Evolutionary conservation across 345 rosid genomes (phyloP).

Genomic region (Aurinia saxatilis): DNA sequence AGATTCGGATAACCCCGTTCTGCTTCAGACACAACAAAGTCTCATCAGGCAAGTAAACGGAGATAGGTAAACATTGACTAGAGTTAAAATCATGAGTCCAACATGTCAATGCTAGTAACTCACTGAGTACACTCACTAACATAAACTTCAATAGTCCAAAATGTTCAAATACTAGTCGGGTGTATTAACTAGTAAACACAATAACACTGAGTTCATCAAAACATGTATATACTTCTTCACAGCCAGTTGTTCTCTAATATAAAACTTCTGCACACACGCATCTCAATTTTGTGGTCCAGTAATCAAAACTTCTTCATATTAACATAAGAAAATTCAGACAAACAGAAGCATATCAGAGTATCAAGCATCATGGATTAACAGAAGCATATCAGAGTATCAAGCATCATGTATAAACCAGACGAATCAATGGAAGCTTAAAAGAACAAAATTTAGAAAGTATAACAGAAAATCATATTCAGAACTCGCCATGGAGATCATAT

Average conservation of each 20-base stretch:
- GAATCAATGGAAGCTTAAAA: background rate
- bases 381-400: background rate
- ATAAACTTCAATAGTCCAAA: no score
- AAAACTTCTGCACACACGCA: no score
- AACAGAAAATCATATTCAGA: background rate
- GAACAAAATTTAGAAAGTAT: background rate
- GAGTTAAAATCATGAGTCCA: background rate
- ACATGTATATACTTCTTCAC: background rate
- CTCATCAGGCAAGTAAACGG: conserved; percentile 9
- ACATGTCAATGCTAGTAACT: background rate
- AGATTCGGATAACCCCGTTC: conserved; percentile 58
- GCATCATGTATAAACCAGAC: background rate
- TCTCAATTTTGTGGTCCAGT: background rate
- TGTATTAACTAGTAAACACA: background rate
- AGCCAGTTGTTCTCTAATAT: background rate
- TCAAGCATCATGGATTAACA: background rate
- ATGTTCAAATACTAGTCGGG: background rate
- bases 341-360: background rate
- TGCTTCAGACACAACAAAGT: conserved; percentile 26
- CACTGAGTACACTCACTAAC: no score
- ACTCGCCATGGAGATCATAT: no score
- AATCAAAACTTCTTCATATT: background rate
- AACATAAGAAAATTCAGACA: background rate
- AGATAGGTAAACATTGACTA: background rate
- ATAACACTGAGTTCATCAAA: background rate